Evolutionary conservation across 2,329 filamentous ascomycete genomes (phyloP).

Genomic region (Colletotrichum plurivorum): DNA sequence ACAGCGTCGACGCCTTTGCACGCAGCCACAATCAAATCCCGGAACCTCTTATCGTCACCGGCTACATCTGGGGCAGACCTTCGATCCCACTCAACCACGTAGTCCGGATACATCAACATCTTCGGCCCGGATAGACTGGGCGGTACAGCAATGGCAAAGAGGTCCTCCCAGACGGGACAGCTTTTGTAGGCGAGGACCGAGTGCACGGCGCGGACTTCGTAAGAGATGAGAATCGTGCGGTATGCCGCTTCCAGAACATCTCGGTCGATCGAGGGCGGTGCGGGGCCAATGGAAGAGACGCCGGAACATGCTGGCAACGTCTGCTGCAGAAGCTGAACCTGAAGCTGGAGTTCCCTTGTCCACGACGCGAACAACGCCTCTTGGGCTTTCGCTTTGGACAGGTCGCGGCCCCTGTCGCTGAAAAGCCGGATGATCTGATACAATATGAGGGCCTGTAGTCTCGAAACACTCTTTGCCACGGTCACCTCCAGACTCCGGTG

Average conservation of each 20-base stretch:
- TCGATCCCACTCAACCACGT: conserved; percentile 16
- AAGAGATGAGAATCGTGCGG: conserved; percentile 21
- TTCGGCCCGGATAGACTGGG: conserved; percentile 4
- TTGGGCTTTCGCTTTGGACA: background rate
- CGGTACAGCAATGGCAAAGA: conserved; percentile 5
- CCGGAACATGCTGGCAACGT: background rate
- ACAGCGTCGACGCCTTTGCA: conserved; percentile 21
- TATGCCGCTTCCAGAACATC: conserved; percentile 3
- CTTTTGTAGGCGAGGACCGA: conserved; percentile 14
- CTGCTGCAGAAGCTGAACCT: conserved; percentile 10
- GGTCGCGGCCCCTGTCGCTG: background rate
- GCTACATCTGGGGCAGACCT: background rate
- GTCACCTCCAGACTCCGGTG: background rate
- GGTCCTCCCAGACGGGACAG: conserved; percentile 20
- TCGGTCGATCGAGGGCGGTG: background rate
- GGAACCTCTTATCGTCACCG: conserved; percentile 12
- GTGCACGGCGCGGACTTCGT: conserved; percentile 21
- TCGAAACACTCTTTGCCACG: background rate
- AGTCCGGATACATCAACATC: conserved; percentile 11
- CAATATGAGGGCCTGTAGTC: conserved; percentile 21
- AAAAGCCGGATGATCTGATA: conserved; percentile 28
- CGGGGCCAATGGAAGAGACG: background rate
- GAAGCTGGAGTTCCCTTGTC: conserved; percentile 18
- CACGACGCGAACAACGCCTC: conserved; percentile 24
- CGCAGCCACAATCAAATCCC: conserved; percentile 18